These are phyloP conservation scores for Hymenoscyphus fraxineus DNA, from an alignment of 2,329 filamentous ascomycete genomes.

Conservation along the genomic window DNA sequence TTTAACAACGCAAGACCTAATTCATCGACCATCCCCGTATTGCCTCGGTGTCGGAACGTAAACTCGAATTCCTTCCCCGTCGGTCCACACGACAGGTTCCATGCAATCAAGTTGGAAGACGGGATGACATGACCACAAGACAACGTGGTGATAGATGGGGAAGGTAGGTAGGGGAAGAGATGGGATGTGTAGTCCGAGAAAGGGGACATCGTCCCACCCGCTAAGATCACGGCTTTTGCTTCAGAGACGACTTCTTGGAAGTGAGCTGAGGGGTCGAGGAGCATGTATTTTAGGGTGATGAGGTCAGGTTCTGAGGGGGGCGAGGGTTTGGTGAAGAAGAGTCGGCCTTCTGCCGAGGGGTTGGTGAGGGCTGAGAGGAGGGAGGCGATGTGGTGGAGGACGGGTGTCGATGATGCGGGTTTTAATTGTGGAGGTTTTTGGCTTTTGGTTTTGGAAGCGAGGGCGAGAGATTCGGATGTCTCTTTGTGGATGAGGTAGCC, in stretches of 20 bases:
- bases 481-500: conserved; percentile 65
- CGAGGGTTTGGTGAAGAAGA: conserved; percentile 55
- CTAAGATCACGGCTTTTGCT: conserved; percentile 82
- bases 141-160: conserved; percentile 67
- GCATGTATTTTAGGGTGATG: conserved; percentile 72
- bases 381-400: conserved; percentile 53
- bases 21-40: conserved; percentile 61
- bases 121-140: conserved; percentile 96
- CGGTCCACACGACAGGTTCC: conserved; percentile 56
- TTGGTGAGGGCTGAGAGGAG: conserved; percentile 84
- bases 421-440: conserved; percentile 15
- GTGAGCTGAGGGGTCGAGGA: conserved; percentile 86
- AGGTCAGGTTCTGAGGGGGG: conserved; percentile 35
- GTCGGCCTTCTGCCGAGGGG: conserved; percentile 65
- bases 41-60: conserved; percentile 71
- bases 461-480: conserved; percentile 22
- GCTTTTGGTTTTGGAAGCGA: conserved; percentile 18
- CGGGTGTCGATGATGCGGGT: conserved; percentile 23
- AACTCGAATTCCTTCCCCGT: conserved; percentile 69
- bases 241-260: conserved; percentile 84
- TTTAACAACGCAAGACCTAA: conserved; percentile 71
- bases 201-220: conserved; percentile 96
- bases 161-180: conserved; percentile 71
- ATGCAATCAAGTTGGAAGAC: conserved; percentile 72
- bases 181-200: conserved; percentile 87